Base-by-base conservation (phyloP, 345 rosid genomes). In the Boechera divaricarpa region DNA sequence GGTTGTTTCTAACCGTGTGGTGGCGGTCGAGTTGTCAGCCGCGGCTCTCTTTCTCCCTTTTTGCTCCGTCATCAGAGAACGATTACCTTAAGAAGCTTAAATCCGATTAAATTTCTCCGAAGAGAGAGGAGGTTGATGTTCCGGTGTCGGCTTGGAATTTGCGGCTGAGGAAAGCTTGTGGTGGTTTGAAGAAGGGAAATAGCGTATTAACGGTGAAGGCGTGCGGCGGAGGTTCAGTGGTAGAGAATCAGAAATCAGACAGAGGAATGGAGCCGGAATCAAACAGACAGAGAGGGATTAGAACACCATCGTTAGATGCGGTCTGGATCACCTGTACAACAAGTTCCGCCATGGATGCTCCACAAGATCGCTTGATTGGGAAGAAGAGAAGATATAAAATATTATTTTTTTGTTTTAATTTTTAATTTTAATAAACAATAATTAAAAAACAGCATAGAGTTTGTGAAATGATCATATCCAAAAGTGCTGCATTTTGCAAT, bases 11-110 rank as follows among this genome's bases (percentile, higher is more conserved):
- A 73, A 67, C 49, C 81, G 74, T 13, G 18, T 82, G 41, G 87
- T 82, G 36, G 88, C 97, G 97, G 38, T 84, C 91, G 5, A 79
- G 84, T 59, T 85, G 97, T 7, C 73, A 63, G 52, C 90, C 89
- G 24, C 80, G 90, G 21, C 66, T 56, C 59, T 84, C 89, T 11
- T 87, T 85, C 76, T 39, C 83, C 58, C 10, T 70, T 1, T 59
- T 67, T 36, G 84, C 86, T 33, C 81, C 88, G 41, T 86, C 87
- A 7, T 36, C 84, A 12, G 64, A 84, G 5, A 78, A 69, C 13
- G 66, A 57, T 39, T 62, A 69, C 60, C 73, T 62, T 3, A 72
- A 71, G 53, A 54, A 18, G 53, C 9, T 51, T 49, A 70, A 66
- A 69, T 33, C 69, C 53, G 78, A 62, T 41, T 52, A 57, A 48